Evolutionary conservation across 192 early-diverging fungal genomes (phyloP), one percentile per base, ranked within the genome.

Genomic region (Geranomyces variabilis): DNA sequence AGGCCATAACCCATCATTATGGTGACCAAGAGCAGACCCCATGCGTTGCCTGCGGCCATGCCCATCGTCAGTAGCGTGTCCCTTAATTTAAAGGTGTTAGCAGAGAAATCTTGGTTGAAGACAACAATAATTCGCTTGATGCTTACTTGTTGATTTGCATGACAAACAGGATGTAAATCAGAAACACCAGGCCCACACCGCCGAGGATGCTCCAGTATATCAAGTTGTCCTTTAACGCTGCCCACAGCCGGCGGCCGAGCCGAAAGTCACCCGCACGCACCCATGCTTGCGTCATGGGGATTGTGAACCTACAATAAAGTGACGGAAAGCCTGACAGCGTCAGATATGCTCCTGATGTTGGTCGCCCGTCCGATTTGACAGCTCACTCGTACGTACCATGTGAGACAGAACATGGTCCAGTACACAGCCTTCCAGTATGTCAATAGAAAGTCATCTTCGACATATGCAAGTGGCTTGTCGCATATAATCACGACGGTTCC

Each of bases 1-100:
- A 97, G 80, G 0, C 96, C 96, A 77, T 95, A 94, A 21, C 95
- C 93, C 88, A 98, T 90, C 75, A 97, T 91, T 1, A 93, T 83
- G 56, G 94, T 91, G 30, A 92, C 87, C 19, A 96, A 87, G 26
- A 94, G 76, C 33, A 98, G 83, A 46, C 96, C 96, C 91, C 92
- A 98, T 66, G 93, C 94, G 80, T 98, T 98, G 43, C 92, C 91
- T 53, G 91, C 87, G 0, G 96, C 94, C 89, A 98, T 98, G 28
- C 94, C 80, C 63, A 93, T 90, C 1, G 87, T 88, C 28, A 90
- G 79, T 22, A 98, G 73, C 58, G 79, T 81, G 46, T 83, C 83
- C 73, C 86, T 93, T 9, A 14, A 53, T 31, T 0, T 17, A 5
- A 47, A 13, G 46, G 10, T 47, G 46, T 13, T 13, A 19, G 19